Evolutionary conservation across 345 rosid genomes (phyloP).

Genomic region (Barbarea vulgaris): DNA sequence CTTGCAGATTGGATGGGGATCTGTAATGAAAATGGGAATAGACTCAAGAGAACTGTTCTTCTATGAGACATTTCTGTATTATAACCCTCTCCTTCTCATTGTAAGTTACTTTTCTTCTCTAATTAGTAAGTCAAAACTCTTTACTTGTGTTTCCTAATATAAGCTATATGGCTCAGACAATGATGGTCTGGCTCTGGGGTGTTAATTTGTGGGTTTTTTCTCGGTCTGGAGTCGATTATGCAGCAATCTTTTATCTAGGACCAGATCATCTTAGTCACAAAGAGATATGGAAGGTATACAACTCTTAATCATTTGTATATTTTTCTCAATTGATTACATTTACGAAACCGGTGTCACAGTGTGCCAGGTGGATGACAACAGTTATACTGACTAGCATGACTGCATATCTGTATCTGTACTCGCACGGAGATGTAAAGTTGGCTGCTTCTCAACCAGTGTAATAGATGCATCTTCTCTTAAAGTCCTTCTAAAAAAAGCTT

Average conservation of each 20-base stretch:
- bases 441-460: slow-evolving; percentile 99
- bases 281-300: slow-evolving; percentile 93
- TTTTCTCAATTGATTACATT: background rate
- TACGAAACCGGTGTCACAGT: slow-evolving; percentile 44
- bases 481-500: background rate
- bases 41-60: slow-evolving; percentile 85
- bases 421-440: slow-evolving; percentile 90
- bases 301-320: background rate
- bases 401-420: slow-evolving; percentile 90
- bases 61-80: slow-evolving; percentile 93
- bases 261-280: slow-evolving; percentile 84
- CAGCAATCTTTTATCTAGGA: slow-evolving; percentile 76
- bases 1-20: slow-evolving; percentile 88
- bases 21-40: slow-evolving; percentile 90
- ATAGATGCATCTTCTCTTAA: slow-evolving; percentile 83
- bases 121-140: background rate
- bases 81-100: slow-evolving; percentile 97
- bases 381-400: slow-evolving; percentile 92
- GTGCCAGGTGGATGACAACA: slow-evolving; percentile 97
- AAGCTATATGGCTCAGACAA: slow-evolving; percentile 54
- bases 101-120: slow-evolving; percentile 47
- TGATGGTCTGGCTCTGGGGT: slow-evolving; percentile 99
- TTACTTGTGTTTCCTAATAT: slow-evolving; percentile 8
- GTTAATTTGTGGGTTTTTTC: slow-evolving; percentile 85
- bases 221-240: slow-evolving; percentile 76